Conservation (phyloP, 805 yeast genomes). For the Nematodospora valgi region DNA sequence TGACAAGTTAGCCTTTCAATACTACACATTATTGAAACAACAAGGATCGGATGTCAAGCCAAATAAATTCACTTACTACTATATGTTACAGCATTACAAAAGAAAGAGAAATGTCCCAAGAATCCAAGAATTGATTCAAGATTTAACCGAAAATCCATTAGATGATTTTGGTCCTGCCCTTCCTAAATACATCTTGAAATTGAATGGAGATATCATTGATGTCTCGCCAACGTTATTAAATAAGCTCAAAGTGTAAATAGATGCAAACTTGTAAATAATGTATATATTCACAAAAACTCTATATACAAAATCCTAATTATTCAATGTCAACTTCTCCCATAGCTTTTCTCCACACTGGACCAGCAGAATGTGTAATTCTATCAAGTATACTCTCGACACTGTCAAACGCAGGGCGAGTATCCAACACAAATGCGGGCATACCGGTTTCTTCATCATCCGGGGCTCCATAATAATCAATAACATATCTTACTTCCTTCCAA, state of each 20-base stretch:
- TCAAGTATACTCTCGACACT: conserved; percentile 59
- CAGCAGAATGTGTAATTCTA: conserved; percentile 64
- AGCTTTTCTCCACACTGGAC: conserved; percentile 67
- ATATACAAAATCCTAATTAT: conserved; percentile 12
- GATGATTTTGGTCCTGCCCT: conserved; percentile 35
- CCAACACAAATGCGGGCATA: conserved; percentile 86
- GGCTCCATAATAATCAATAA: conserved; percentile 94
- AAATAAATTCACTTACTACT: conserved; percentile 50
- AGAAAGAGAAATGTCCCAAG: conserved; percentile 26
- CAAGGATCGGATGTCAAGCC: conserved; percentile 26
- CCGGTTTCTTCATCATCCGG: conserved; percentile 86
- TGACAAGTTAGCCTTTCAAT: conserved; percentile 39
- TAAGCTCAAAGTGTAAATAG: conserved; percentile 2
- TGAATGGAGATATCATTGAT: background rate
- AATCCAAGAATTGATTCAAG: conserved; percentile 35
- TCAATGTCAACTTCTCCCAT: conserved; percentile 62
- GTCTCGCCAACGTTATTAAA: background rate
- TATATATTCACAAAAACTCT: background rate
- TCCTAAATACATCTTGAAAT: conserved; percentile 23
- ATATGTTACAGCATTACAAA: conserved; percentile 38
- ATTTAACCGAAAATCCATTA: conserved; percentile 28
- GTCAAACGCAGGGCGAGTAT: conserved; percentile 95
- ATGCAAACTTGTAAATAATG: conserved; percentile 1
- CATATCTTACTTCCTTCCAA: conserved; percentile 80
- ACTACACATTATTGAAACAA: conserved; percentile 32